phyloP scores from a whole-genome alignment of 176 grass and related monocot genomes.

The Rhynchospora pubera region DNA sequence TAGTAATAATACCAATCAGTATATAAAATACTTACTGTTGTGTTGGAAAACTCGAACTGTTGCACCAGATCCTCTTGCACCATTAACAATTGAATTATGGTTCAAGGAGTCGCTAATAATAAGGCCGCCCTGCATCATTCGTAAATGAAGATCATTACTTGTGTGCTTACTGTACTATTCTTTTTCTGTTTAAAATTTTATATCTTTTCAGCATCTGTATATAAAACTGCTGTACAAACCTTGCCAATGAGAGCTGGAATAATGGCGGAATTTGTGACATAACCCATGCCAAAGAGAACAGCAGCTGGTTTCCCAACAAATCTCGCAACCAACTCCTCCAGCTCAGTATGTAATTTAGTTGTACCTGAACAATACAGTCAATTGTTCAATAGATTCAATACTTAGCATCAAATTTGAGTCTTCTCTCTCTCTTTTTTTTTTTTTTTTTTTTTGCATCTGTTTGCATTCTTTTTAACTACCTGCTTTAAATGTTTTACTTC shows the following conservation, averaged over 20 bases:
- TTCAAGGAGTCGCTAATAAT: conserved; percentile 94
- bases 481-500: neutral
- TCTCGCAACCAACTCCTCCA: conserved; percentile 68
- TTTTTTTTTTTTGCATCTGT: neutral
- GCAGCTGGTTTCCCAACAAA: conserved; percentile 82
- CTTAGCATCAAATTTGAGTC: neutral
- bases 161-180: neutral
- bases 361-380: conserved; percentile 42
- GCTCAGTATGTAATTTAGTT: conserved; percentile 69
- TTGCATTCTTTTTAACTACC: neutral
- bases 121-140: conserved; percentile 56
- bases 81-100: conserved; percentile 96
- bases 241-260: conserved; percentile 78
- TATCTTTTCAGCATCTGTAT: neutral
- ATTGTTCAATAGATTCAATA: neutral
- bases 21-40: conserved; percentile 63
- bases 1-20: neutral
- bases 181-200: neutral
- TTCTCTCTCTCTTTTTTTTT: no score
- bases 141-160: conserved; percentile 1
- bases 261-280: conserved; percentile 81
- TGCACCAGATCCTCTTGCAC: conserved; percentile 75
- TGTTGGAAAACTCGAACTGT: conserved; percentile 86
- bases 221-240: conserved; percentile 30
- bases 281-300: conserved; percentile 93